These are phyloP conservation scores for Scedosporium minutisporum DNA, from an alignment of 2,329 filamentous ascomycete species.

Conservation along the genomic window DNA sequence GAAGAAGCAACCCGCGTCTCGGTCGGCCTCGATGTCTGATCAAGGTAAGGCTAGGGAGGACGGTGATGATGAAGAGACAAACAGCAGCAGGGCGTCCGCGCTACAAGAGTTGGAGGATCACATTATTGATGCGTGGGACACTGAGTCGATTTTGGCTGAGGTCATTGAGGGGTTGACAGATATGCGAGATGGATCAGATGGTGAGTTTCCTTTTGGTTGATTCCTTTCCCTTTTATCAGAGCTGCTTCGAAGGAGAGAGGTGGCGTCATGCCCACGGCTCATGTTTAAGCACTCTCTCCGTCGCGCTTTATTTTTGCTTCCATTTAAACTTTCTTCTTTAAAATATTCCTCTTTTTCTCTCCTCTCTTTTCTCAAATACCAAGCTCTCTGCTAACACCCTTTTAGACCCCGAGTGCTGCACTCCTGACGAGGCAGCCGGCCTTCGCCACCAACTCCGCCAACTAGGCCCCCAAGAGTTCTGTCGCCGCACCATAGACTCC, in stretches of 20 bases:
- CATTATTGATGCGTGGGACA: constrained; percentile 50
- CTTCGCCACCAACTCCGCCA: constrained; percentile 64
- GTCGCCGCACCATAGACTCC: constrained; percentile 58
- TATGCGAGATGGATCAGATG: constrained; percentile 31
- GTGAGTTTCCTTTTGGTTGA: constrained; percentile 25
- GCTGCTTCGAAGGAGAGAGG: too few species aligned
- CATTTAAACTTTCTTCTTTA: background rate
- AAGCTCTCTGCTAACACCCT: constrained; percentile 10
- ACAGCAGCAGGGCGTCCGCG: background rate
- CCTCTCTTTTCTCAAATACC: too few species aligned
- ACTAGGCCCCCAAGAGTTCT: constrained; percentile 70
- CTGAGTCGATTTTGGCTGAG: constrained; percentile 55
- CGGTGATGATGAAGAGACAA: too few species aligned
- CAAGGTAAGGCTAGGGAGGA: background rate
- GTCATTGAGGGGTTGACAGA: constrained; percentile 48
- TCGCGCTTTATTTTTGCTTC: background rate
- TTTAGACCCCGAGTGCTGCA: constrained; percentile 43
- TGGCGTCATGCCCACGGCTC: too few species aligned
- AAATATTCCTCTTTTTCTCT: background rate
- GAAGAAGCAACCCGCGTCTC: background rate
- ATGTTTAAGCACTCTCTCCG: too few species aligned
- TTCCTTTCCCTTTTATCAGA: constrained; percentile 1
- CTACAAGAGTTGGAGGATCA: constrained; percentile 37
- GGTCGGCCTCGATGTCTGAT: background rate
- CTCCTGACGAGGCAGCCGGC: constrained; percentile 56